Percentiles rank a stretch among this genome's conserved stretches.
Evolutionary conservation across 257 asterid species (phyloP).

Genomic region (Vinca minor): DNA sequence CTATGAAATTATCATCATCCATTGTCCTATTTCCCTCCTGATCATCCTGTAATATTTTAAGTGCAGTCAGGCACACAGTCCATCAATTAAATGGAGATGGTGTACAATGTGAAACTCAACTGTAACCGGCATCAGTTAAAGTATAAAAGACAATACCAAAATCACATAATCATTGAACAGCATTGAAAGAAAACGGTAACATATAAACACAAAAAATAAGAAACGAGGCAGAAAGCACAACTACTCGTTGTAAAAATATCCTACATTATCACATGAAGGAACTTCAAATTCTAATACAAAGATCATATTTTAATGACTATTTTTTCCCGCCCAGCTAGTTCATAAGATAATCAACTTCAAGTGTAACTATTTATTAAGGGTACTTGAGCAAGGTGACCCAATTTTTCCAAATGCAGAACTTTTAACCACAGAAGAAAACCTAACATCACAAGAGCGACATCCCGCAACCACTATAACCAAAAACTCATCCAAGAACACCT

Average conservation of each 20-base stretch:
- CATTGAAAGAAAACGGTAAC: too few relatives aligned
- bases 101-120: background rate
- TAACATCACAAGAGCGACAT: background rate
- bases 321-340: too few relatives aligned
- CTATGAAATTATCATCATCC: constrained; percentile 83
- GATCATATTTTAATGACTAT: background rate
- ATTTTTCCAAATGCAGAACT: too few relatives aligned
- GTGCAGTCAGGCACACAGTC: background rate
- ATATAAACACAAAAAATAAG: background rate
- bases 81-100: background rate
- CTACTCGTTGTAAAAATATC: background rate
- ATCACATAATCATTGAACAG: background rate
- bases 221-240: constrained; percentile 3
- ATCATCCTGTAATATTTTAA: constrained; percentile 46
- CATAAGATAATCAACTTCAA: background rate
- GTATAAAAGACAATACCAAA: background rate
- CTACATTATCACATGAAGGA: background rate
- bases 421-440: background rate
- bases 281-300: background rate
- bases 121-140: background rate
- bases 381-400: background rate
- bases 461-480: background rate
- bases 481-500: background rate
- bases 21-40: constrained; percentile 50
- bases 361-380: background rate